A percentile compares a stretch with the other conserved stretches of the same genome.
Conservation (phyloP, 2,329 filamentous ascomycete species). For the Penicillium sp. region DNA sequence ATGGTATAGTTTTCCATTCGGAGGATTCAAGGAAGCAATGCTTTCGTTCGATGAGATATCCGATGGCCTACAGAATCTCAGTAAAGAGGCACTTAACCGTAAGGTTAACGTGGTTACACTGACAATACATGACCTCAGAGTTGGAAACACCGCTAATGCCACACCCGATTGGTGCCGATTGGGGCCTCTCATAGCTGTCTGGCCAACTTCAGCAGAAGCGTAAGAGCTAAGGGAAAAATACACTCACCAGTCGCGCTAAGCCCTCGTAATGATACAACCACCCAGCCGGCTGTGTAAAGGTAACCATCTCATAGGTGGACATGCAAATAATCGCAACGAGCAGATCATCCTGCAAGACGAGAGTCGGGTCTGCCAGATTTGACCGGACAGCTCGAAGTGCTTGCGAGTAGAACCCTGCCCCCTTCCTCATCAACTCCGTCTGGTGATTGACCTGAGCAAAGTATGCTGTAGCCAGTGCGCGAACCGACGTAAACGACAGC, state of each 20-base stretch:
- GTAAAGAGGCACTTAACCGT: too few relatives aligned
- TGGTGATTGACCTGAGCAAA: constrained; percentile 16
- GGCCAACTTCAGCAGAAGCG: not conserved
- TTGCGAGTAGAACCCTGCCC: constrained; percentile 8
- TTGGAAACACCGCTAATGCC: not conserved
- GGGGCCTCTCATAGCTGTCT: constrained; percentile 19
- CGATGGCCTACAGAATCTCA: constrained; percentile 2
- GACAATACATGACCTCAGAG: constrained; percentile 5
- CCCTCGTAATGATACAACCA: constrained; percentile 20
- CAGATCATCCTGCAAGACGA: constrained; percentile 12
- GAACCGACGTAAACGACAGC: constrained; percentile 10
- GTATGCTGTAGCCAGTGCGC: constrained; percentile 13
- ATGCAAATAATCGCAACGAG: constrained; percentile 16
- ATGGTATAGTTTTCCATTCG: constrained; percentile 20
- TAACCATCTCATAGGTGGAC: constrained; percentile 17
- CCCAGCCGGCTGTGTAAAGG: constrained; percentile 13
- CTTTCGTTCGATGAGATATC: constrained; percentile 17
- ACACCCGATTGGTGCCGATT: constrained; percentile 15
- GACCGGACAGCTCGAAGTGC: constrained; percentile 11
- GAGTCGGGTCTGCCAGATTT: constrained; percentile 5
- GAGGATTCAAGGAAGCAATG: constrained; percentile 16
- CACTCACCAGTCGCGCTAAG: constrained; percentile 13
- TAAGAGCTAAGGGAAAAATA: too few relatives aligned
- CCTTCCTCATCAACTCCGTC: constrained; percentile 5
- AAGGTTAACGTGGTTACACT: not conserved